Conservation (phyloP, 2,329 filamentous ascomycete genomes). For the Penicillium janthinellum region DNA sequence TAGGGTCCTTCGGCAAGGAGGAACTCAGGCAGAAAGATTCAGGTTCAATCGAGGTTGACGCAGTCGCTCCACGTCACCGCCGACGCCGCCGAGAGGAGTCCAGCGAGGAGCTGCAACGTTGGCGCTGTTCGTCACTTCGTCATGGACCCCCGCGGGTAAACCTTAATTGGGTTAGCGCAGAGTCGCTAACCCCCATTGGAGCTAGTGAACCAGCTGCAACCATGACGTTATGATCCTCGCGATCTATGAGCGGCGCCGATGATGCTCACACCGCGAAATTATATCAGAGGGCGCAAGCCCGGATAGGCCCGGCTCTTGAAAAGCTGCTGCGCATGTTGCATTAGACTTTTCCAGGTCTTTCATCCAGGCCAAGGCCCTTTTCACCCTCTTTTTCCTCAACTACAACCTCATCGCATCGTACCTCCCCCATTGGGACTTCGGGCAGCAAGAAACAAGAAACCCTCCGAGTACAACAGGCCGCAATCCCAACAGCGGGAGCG, state of each 20-base stretch:
- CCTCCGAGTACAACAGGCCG: neutral
- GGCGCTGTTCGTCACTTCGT: slow-evolving; percentile 31
- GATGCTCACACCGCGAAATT: slow-evolving; percentile 21
- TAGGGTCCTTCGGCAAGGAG: slow-evolving; percentile 5
- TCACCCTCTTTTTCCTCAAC: neutral
- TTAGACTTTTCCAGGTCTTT: slow-evolving; percentile 6
- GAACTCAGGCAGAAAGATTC: slow-evolving; percentile 23
- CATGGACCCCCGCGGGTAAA: slow-evolving; percentile 29
- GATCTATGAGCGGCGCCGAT: slow-evolving; percentile 16
- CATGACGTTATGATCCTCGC: slow-evolving; percentile 39
- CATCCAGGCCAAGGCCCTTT: neutral
- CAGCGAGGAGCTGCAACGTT: slow-evolving; percentile 34
- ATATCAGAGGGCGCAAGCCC: slow-evolving; percentile 25
- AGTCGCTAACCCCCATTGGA: slow-evolving; percentile 25
- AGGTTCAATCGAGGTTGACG: neutral
- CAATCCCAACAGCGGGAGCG: neutral
- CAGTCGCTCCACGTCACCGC: slow-evolving; percentile 28
- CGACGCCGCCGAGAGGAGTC: slow-evolving; percentile 3
- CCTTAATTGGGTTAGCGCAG: slow-evolving; percentile 22
- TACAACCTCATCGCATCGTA: slow-evolving; percentile 16
- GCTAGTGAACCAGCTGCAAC: slow-evolving; percentile 29
- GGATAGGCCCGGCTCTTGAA: slow-evolving; percentile 24
- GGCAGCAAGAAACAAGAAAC: slow-evolving; percentile 9
- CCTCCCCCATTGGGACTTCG: slow-evolving; percentile 7
- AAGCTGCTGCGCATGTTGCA: slow-evolving; percentile 1